A percentile compares a stretch with the other conserved stretches of the same genome.
These are phyloP conservation scores for Cladosporium sp. DNA, from an alignment of 2,329 filamentous ascomycete species.

Conservation along the genomic window DNA sequence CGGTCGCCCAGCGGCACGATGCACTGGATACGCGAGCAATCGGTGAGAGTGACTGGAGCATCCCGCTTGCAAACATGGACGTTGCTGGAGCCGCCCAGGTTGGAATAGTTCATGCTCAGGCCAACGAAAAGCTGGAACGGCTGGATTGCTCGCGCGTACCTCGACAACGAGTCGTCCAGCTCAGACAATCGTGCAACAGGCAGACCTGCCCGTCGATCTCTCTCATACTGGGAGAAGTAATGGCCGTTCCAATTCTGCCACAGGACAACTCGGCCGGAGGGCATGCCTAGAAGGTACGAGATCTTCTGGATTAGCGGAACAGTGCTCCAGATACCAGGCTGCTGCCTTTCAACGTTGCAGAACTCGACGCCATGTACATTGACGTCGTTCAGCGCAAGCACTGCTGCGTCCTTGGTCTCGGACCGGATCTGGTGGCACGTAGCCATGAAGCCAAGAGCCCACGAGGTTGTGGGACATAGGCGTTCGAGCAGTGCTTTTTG, in stretches of 20 bases:
- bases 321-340: background rate
- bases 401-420: background rate
- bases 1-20: background rate
- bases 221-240: background rate
- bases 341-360: background rate
- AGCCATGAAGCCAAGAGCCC: background rate
- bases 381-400: background rate
- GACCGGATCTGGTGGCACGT: background rate
- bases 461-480: background rate
- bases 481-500: background rate
- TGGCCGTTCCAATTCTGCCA: background rate
- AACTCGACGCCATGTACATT: background rate
- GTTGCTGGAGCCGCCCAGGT: background rate
- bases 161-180: background rate
- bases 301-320: too few relatives aligned
- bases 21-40: background rate
- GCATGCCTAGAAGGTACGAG: background rate
- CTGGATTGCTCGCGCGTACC: background rate
- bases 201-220: background rate
- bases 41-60: background rate
- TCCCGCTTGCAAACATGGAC: background rate
- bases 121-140: background rate
- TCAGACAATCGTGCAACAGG: background rate
- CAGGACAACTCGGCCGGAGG: background rate
- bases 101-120: background rate